Conservation (phyloP, 345 rosid genomes). For the Aegle marmelos region DNA sequence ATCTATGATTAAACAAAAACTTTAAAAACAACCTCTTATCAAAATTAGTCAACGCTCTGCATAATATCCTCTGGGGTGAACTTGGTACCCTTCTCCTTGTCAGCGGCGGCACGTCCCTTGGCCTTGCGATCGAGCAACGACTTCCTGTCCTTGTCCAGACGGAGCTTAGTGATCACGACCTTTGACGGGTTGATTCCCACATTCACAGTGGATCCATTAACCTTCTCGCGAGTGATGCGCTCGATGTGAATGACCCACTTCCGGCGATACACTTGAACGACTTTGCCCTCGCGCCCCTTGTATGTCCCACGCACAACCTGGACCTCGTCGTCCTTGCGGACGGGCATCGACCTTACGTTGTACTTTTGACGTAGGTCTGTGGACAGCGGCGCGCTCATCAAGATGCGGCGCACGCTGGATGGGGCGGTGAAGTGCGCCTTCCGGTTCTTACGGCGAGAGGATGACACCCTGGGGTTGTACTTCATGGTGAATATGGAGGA, state of each 20-base stretch:
- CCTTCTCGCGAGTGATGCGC: slow-evolving; percentile 78
- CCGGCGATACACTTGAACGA: slow-evolving; percentile 70
- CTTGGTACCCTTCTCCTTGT: slow-evolving; percentile 80
- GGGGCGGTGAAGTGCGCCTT: slow-evolving; percentile 82
- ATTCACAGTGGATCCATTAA: slow-evolving; percentile 74
- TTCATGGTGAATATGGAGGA: slow-evolving; percentile 35
- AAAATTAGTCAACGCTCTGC: slow-evolving; percentile 62
- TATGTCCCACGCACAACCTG: slow-evolving; percentile 78
- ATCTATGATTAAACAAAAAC: background rate
- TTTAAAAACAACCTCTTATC: background rate
- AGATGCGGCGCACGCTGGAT: slow-evolving; percentile 60
- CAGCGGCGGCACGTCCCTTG: slow-evolving; percentile 70
- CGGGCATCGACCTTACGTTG: slow-evolving; percentile 79
- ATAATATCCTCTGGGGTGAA: slow-evolving; percentile 72
- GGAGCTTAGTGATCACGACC: slow-evolving; percentile 66
- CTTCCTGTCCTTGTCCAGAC: slow-evolving; percentile 75
- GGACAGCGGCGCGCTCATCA: slow-evolving; percentile 74
- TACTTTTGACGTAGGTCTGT: slow-evolving; percentile 70
- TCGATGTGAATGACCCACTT: slow-evolving; percentile 89
- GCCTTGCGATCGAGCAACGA: slow-evolving; percentile 73
- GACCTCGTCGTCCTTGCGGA: slow-evolving; percentile 81
- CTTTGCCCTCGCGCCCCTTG: slow-evolving; percentile 84
- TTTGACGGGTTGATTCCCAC: slow-evolving; percentile 76
- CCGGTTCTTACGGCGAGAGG: slow-evolving; percentile 78
- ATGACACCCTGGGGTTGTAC: slow-evolving; percentile 70